phyloP scores from a whole-genome alignment of 306 rosid genomes.

The Rosa multiflora region DNA sequence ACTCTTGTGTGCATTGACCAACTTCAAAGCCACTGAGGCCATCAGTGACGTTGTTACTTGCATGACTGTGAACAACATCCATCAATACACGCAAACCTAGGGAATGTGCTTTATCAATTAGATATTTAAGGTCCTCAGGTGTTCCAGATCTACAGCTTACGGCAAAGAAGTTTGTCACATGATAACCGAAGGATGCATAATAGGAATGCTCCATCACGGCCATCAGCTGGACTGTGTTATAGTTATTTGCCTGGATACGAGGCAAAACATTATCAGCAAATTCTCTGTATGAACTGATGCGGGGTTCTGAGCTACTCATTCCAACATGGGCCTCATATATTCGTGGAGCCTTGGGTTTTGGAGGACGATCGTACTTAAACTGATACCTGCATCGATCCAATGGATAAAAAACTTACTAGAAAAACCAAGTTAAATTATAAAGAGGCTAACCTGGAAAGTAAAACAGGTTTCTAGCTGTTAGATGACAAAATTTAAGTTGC shows the following conservation, averaged over 20 bases:
- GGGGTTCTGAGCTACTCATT: slow-evolving; percentile 94
- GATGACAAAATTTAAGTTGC: not conserved
- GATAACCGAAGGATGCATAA: slow-evolving; percentile 97
- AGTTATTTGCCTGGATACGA: slow-evolving; percentile 79
- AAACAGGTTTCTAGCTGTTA: not conserved
- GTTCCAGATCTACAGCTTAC: slow-evolving; percentile 96
- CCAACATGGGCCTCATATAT: slow-evolving; percentile 98
- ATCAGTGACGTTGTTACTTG: slow-evolving; percentile 87
- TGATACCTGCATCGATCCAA: slow-evolving; percentile 58
- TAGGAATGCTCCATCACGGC: slow-evolving; percentile 98
- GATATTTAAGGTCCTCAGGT: slow-evolving; percentile 94
- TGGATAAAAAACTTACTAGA: not conserved
- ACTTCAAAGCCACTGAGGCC: slow-evolving; percentile 98
- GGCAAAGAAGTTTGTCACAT: slow-evolving; percentile 89
- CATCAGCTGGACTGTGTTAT: slow-evolving; percentile 94
- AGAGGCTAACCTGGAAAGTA: not conserved
- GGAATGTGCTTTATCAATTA: slow-evolving; percentile 90
- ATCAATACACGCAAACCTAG: slow-evolving; percentile 79
- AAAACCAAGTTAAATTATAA: not conserved
- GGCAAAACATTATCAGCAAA: slow-evolving; percentile 90
- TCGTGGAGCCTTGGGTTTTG: slow-evolving; percentile 70
- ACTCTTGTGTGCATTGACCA: slow-evolving; percentile 84
- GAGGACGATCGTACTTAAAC: slow-evolving; percentile 71
- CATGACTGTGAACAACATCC: slow-evolving; percentile 98
- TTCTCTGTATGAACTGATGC: slow-evolving; percentile 78